phyloP scores from a whole-genome alignment of 352 stramenopile genomes.

The Phytophthora melonis region DNA sequence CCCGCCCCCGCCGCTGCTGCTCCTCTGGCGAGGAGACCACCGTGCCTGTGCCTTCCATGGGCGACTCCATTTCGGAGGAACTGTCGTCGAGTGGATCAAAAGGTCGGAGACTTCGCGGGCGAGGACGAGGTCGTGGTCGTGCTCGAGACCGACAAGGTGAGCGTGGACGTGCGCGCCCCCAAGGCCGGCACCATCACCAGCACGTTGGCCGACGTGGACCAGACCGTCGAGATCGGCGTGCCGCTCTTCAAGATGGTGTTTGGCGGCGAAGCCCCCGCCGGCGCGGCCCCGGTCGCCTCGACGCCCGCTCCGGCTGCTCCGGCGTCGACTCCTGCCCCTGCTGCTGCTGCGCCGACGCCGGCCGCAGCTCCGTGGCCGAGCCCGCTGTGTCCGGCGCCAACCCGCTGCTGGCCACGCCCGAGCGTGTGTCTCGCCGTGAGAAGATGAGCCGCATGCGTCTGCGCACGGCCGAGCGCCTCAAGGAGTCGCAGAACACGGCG shows the following conservation, averaged over 20 bases:
- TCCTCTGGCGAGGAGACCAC: constrained; percentile 45
- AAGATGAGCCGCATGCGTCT: constrained; percentile 99
- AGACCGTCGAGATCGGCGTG: constrained; percentile 95
- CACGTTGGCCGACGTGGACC: constrained; percentile 94
- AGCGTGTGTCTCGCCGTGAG: constrained; percentile 80
- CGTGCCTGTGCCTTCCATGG: constrained; percentile 85
- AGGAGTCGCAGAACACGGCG: constrained; percentile 98
- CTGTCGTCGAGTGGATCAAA: constrained; percentile 96
- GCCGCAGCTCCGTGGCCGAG: constrained; percentile 21
- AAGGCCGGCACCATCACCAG: constrained; percentile 91
- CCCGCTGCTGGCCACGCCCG: constrained; percentile 58
- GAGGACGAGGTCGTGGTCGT: constrained; percentile 96
- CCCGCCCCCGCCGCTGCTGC: constrained; percentile 1
- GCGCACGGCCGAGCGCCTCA: constrained; percentile 96
- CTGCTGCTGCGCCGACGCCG: constrained; percentile 27
- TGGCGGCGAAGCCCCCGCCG: constrained; percentile 53
- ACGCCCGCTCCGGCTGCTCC: constrained; percentile 20
- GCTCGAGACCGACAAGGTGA: constrained; percentile 97
- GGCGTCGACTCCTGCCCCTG: constrained; percentile 34
- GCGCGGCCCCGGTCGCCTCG: constrained; percentile 33
- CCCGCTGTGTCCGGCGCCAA: constrained; percentile 40
- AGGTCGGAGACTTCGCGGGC: constrained; percentile 91
- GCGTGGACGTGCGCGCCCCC: constrained; percentile 89
- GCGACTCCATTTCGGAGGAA: constrained; percentile 98
- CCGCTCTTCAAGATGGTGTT: constrained; percentile 92